phyloP scores from a whole-genome alignment of 805 yeast genomes.

The Candida coquimbonensis region DNA sequence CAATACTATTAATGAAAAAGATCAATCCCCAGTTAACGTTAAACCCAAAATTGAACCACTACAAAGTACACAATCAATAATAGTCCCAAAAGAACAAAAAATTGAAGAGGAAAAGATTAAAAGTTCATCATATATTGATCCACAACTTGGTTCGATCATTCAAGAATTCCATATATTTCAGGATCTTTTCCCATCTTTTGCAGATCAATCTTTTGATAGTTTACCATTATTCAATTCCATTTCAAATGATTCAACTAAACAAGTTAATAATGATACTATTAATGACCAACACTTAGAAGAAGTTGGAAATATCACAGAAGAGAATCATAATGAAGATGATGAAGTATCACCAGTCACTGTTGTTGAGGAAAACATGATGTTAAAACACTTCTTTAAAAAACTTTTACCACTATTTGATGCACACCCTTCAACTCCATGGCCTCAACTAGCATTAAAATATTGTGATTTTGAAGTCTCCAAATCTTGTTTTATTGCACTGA shows the following conservation, averaged over 20 bases:
- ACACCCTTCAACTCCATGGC: slow-evolving; percentile 58
- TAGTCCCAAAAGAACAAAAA: neutral
- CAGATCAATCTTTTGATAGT: slow-evolving; percentile 8
- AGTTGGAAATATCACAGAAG: neutral
- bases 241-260: neutral
- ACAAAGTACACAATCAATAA: neutral
- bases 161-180: slow-evolving; percentile 23
- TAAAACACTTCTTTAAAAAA: slow-evolving; percentile 49
- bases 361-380: slow-evolving; percentile 46
- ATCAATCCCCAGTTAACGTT: too few species aligned
- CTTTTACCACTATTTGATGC: slow-evolving; percentile 48
- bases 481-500: slow-evolving; percentile 48
- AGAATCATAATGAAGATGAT: neutral
- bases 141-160: slow-evolving; percentile 3
- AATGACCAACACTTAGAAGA: neutral
- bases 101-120: neutral
- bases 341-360: slow-evolving; percentile 22
- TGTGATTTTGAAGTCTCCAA: slow-evolving; percentile 53
- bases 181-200: slow-evolving; percentile 20
- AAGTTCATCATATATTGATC: slow-evolving; percentile 1
- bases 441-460: slow-evolving; percentile 47
- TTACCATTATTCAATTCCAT: slow-evolving; percentile 12
- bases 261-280: neutral
- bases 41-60: neutral
- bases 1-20: too few species aligned